Evolutionary conservation across 2,329 filamentous ascomycete genomes (phyloP).

Genomic region (Claviceps maximensis): DNA sequence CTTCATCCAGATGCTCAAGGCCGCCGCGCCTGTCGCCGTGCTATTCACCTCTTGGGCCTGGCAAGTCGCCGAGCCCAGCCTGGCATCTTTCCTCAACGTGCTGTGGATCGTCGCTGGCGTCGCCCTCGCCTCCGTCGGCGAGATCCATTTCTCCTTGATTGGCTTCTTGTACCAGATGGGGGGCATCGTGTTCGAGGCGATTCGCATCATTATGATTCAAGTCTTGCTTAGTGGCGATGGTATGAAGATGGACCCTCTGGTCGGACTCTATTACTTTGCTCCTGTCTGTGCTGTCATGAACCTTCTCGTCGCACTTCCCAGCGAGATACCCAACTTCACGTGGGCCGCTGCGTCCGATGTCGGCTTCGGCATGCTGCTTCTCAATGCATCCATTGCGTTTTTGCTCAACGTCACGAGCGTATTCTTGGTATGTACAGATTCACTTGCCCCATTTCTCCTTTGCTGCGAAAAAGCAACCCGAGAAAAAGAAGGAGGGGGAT

Average conservation of each 20-base stretch:
- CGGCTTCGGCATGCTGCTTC: conserved; percentile 51
- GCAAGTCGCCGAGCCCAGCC: conserved; percentile 34
- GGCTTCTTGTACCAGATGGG: conserved; percentile 58
- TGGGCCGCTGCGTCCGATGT: conserved; percentile 51
- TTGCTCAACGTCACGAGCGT: conserved; percentile 72
- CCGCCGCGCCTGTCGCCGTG: conserved; percentile 53
- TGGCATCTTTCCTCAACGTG: conserved; percentile 32
- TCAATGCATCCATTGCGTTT: conserved; percentile 70
- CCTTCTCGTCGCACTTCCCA: conserved; percentile 51
- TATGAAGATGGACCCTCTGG: conserved; percentile 76
- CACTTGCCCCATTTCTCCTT: neutral
- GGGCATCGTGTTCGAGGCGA: conserved; percentile 68
- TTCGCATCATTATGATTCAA: conserved; percentile 76
- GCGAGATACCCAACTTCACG: conserved; percentile 55
- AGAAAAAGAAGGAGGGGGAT: neutral
- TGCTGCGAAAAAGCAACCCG: neutral
- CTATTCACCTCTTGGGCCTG: conserved; percentile 51
- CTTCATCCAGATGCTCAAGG: conserved; percentile 62
- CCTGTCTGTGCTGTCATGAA: conserved; percentile 78
- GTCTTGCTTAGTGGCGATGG: conserved; percentile 64
- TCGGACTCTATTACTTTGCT: conserved; percentile 82
- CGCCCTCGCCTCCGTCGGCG: conserved; percentile 41
- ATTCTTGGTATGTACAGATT: conserved; percentile 52
- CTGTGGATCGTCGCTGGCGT: conserved; percentile 40
- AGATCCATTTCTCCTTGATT: conserved; percentile 54